Base-by-base conservation (phyloP, 345 rosid species). In the Syzygium aromaticum region DNA sequence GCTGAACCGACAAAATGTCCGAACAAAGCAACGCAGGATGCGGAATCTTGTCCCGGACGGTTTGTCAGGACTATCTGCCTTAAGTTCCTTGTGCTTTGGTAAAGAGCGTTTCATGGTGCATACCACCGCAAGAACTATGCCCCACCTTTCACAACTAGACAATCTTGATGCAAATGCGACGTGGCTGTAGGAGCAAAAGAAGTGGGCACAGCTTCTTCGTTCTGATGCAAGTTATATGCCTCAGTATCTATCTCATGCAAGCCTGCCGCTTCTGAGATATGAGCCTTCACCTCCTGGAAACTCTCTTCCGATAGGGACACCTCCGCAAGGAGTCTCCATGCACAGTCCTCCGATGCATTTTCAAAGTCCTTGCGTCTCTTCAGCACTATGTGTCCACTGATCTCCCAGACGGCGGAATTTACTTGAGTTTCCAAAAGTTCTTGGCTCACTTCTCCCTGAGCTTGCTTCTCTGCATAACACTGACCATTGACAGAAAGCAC, bases 391-490 rank as follows among this genome's bases (percentile, higher is more conserved):
- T 92, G 96, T 30, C 94, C 94, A 46, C 94, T 87, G 22, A 91
- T 93, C 87, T 93, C 95, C 94, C 95, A 92, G 61, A 89, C 90
- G 0, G 93, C 93, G 23, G 95, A 93, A 86, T 92, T 93, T 83
- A 91, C 94, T 84, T 89, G 92, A 25, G 93, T 91, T 67, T 93
- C 93, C 78, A 91, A 89, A 52, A 92, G 89, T 87, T 92, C 93
- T 82, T 86, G 52, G 87, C 89, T 91, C 52, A 91, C 92, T 85
- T 93, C 88, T 54, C 93, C 93, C 21, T 89, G 90, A 53, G 93
- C 95, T 88, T 91, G 95, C 82, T 91, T 92, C 94, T 91, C 93
- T 0, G 95, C 93, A 83, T 90, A 91, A 83, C 95, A 90, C 93
- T 93, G 89, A 67, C 51, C 86, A 38, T 6, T 52, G 30, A 77